These are phyloP conservation scores for Candida rishiriensis DNA, from an alignment of 805 yeast genomes.

Conservation along the genomic window DNA sequence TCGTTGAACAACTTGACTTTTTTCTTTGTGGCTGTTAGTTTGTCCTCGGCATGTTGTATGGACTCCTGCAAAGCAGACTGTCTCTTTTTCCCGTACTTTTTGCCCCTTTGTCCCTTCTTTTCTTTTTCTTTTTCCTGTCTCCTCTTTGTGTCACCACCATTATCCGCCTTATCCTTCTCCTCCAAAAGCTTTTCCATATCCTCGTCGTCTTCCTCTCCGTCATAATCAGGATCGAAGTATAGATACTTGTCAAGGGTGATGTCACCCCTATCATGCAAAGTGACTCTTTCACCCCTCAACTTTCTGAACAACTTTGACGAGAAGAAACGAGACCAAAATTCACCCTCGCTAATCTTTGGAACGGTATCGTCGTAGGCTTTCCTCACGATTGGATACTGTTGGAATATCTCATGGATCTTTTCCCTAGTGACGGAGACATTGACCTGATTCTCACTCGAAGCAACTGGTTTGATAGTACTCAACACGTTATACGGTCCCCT, in stretches of 20 bases:
- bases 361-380: slow-evolving; percentile 88
- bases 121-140: slow-evolving; percentile 6
- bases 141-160: slow-evolving; percentile 30
- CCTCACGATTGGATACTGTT: slow-evolving; percentile 87
- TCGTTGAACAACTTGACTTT: slow-evolving; percentile 32
- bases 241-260: slow-evolving; percentile 79
- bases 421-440: slow-evolving; percentile 90
- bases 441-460: slow-evolving; percentile 87
- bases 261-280: slow-evolving; percentile 76
- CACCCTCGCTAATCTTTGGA: slow-evolving; percentile 84
- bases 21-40: slow-evolving; percentile 23
- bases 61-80: slow-evolving; percentile 23
- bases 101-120: slow-evolving; percentile 22
- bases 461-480: slow-evolving; percentile 90
- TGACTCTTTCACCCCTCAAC: slow-evolving; percentile 82
- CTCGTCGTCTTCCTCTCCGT: slow-evolving; percentile 36
- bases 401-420: slow-evolving; percentile 82
- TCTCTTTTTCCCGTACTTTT: slow-evolving; percentile 18
- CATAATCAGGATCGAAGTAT: slow-evolving; percentile 57
- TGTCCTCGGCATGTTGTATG: slow-evolving; percentile 12
- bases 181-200: slow-evolving; percentile 25
- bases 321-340: slow-evolving; percentile 95
- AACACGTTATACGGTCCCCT: slow-evolving; percentile 92
- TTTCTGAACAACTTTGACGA: slow-evolving; percentile 83
- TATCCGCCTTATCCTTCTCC: slow-evolving; percentile 28